These are phyloP conservation scores for Penicillium glabrum DNA, from an alignment of 2,329 filamentous ascomycete species.

Conservation along the genomic window DNA sequence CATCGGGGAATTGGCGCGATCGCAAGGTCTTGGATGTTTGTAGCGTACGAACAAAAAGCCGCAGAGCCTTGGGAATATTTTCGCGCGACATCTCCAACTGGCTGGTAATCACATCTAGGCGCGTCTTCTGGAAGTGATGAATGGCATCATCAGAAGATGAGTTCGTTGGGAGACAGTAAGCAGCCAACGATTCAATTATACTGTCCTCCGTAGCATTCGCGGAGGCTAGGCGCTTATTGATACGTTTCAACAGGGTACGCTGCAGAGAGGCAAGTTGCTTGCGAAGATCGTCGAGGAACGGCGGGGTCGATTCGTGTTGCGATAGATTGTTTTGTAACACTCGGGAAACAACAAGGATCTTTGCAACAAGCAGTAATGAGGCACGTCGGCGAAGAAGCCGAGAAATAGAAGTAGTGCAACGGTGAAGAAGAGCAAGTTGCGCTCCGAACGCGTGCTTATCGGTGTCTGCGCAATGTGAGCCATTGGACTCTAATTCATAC, in stretches of 20 bases:
- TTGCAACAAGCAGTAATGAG: conserved; percentile 60
- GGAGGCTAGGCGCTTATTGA: conserved; percentile 56
- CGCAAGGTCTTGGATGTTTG: conserved; percentile 75
- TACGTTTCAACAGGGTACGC: conserved; percentile 63
- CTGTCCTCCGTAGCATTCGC: conserved; percentile 44
- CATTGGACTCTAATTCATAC: background rate
- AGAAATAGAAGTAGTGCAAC: conserved; percentile 54
- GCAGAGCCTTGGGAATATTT: conserved; percentile 64
- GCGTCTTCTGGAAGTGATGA: conserved; percentile 72
- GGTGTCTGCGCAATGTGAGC: conserved; percentile 32
- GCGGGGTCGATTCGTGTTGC: conserved; percentile 48
- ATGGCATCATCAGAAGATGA: conserved; percentile 78
- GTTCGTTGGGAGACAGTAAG: conserved; percentile 78
- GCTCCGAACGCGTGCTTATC: conserved; percentile 52
- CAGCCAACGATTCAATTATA: conserved; percentile 73
- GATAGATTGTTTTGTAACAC: conserved; percentile 72
- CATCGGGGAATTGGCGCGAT: conserved; percentile 68
- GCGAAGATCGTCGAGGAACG: conserved; percentile 62
- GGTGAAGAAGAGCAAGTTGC: conserved; percentile 59
- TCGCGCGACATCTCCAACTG: conserved; percentile 57
- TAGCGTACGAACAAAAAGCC: conserved; percentile 74
- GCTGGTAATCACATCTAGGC: conserved; percentile 66
- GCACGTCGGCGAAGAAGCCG: conserved; percentile 53
- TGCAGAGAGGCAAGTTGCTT: conserved; percentile 64
- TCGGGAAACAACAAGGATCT: conserved; percentile 72